Evolutionary conservation across 1,284 basidiomycete genomes (phyloP), one percentile per base, ranked within the genome.

Genomic region (Phlebopus sp.): DNA sequence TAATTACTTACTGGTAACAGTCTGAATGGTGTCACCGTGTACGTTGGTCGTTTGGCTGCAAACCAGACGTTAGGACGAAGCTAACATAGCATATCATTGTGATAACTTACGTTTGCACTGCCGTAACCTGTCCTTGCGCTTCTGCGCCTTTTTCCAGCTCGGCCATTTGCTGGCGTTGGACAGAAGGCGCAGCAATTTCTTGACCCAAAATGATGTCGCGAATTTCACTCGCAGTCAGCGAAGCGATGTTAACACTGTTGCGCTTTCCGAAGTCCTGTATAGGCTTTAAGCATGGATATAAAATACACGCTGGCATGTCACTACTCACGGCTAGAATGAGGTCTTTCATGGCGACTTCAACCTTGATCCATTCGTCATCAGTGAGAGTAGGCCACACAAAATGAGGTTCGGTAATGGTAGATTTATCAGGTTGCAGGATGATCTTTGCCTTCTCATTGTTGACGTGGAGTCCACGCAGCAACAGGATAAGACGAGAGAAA

Each of bases 361-460:
- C 97, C 72, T 97, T 96, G 74, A 99, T 97, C 97, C 97, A 99
- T 59, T 97, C 95, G 57, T 98, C 94, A 62, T 99, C 96, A 19
- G 76, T 77, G 43, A 99, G 76, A 2, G 93, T 90, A 6, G 97
- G 97, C 96, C 96, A 99, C 32, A 99, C 93, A 69, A 98, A 94
- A 71, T 99, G 96, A 42, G 95, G 91, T 70, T 98, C 93, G 3
- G 97, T 99, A 59, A 97, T 86, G 5, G 95, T 97, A 54, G 86
- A 89, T 72, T 93, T 92, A 72, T 95, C 91, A 0, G 92, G 92
- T 55, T 92, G 90, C 31, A 96, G 73, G 54, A 95, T 90, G 54
- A 95, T 86, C 75, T 99, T 99, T 27, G 97, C 92, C 76, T 99
- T 99, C 68, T 99, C 97, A 67, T 97, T 97, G 75, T 99, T 99